phyloP scores from a whole-genome alignment of 306 rosid genomes.

The Begonia peltatifolia region DNA sequence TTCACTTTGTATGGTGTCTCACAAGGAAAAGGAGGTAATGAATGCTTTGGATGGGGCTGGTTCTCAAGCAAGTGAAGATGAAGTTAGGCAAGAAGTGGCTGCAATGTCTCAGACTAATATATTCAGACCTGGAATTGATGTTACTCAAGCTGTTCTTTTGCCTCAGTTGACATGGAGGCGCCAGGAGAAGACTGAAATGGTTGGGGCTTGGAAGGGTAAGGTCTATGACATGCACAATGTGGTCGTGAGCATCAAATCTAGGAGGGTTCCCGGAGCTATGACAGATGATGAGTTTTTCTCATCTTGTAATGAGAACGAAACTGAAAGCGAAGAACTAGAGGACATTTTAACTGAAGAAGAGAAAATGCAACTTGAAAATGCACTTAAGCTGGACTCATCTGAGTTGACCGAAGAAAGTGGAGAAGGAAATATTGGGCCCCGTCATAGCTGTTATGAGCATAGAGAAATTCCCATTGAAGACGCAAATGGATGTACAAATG shows the following conservation, averaged over 20 bases:
- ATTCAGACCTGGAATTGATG: conserved; percentile 95
- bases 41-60: conserved; percentile 99
- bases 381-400: conserved; percentile 53
- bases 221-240: conserved; percentile 94
- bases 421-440: conserved; percentile 29
- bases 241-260: conserved; percentile 88
- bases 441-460: conserved; percentile 34
- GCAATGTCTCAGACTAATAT: conserved; percentile 88
- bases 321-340: conserved; percentile 60
- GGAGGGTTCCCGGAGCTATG: conserved; percentile 99
- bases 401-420: conserved; percentile 53
- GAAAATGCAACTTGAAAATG: conserved; percentile 77
- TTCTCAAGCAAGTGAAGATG: conserved; percentile 79
- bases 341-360: conserved; percentile 90
- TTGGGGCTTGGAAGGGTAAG: conserved; percentile 92
- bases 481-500: conserved; percentile 41
- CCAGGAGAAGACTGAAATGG: conserved; percentile 86
- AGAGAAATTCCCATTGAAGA: conserved; percentile 30
- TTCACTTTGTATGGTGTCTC: conserved; percentile 82
- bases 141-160: conserved; percentile 90
- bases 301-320: conserved; percentile 60
- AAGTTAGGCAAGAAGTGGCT: conserved; percentile 86
- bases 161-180: conserved; percentile 95
- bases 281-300: conserved; percentile 95
- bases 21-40: conserved; percentile 83